Base-by-base conservation (phyloP, 2,329 filamentous ascomycete genomes). In the Chaetomiaceae sp. region DNA sequence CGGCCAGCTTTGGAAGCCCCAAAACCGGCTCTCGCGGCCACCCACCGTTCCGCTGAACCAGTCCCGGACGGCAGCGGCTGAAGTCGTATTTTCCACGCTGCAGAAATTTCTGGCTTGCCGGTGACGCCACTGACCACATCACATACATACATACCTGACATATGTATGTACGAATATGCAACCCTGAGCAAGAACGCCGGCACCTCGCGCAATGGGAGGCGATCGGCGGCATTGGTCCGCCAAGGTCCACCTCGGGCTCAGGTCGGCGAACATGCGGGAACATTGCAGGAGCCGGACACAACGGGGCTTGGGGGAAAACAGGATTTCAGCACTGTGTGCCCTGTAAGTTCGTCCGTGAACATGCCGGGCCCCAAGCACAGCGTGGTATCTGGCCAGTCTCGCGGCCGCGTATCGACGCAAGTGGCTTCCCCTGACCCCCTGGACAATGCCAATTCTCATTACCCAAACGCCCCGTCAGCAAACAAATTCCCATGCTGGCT, bases 51-150 rank as follows among this genome's bases (percentile, higher is more conserved):
- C 19, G 45, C 33, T 29, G 6, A 47, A 19, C 17, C 47, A n/a
- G n/a, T 33, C 31, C 47, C 29, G n/a, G 19, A 49, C 38, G 19
- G 38, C 25, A 15, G 34, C 46, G 42, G 52, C 53, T 53, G 45
- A 47, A 57, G 36, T 15, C 20, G 23, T 17, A 22, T 31, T 25
- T n/a, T 20, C 36, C 45, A 33, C 39, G 6, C 47, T 37, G 47
- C 15, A 19, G 15, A 34, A 40, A n/a, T 33, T 23, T 49, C 23
- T 42, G 47, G 47, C 15, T 15, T n/a, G 38, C 36, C 9, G 25
- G 12, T 31, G 17, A 38, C 51, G 51, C 51, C 55, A 54, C 55
- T 52, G 52, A 52, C 47, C 23, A 45, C 50, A 56, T 54, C 49
- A n/a, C n/a, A n/a, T n/a, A n/a, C n/a, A n/a, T n/a, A n/a, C n/a